phyloP scores from a whole-genome alignment of 306 rosid genomes.

The Corylus avellana region DNA sequence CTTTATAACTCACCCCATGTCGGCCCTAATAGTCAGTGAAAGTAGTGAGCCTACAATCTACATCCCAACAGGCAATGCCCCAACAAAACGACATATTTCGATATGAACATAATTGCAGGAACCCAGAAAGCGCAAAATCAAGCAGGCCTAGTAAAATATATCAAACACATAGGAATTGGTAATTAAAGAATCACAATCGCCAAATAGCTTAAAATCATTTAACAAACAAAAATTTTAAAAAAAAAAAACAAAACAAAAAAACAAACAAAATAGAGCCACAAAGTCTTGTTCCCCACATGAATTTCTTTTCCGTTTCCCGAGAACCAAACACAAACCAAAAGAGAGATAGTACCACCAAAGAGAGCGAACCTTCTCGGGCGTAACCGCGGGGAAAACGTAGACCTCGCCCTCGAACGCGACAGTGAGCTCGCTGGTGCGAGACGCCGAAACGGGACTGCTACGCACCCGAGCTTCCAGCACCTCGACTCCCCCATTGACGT shows the following conservation, averaged over 20 bases:
- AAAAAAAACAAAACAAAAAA: not conserved
- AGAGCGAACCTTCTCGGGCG: slow-evolving; percentile 58
- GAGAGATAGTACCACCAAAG: not conserved
- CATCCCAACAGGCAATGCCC: not conserved
- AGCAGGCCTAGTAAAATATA: not conserved
- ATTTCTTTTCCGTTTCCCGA: not conserved
- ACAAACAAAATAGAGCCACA: not conserved
- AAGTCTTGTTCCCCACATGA: not conserved
- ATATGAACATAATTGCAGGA: not conserved
- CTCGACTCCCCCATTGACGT: slow-evolving; percentile 28
- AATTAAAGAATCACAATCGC: not conserved
- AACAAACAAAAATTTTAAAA: not conserved
- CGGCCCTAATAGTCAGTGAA: not conserved
- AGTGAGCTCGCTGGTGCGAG: slow-evolving; percentile 70
- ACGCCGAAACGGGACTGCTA: slow-evolving; percentile 14
- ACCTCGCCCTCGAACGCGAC: slow-evolving; percentile 73
- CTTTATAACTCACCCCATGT: not conserved
- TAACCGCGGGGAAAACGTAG: slow-evolving; percentile 70
- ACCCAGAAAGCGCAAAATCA: not conserved
- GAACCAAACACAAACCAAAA: not conserved
- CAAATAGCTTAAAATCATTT: not conserved
- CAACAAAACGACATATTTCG: not conserved
- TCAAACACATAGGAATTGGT: not conserved
- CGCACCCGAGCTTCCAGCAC: slow-evolving; percentile 21
- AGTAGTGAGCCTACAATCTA: not conserved